Conservation (phyloP, 768 basidiomycete species). For the Collybia sordida region DNA sequence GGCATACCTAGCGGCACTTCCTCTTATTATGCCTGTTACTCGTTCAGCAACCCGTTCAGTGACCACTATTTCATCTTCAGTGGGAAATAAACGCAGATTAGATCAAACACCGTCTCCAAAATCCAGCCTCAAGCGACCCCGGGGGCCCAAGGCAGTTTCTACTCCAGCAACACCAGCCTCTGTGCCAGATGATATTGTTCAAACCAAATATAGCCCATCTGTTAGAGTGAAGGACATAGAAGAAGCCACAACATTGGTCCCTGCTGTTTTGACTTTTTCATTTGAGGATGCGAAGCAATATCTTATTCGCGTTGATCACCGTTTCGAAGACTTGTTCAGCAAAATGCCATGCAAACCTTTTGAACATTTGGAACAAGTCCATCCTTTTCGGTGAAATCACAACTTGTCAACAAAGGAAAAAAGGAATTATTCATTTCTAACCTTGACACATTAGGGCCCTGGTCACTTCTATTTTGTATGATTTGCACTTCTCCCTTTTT, state of each 20-base stretch:
- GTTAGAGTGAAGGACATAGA: neutral
- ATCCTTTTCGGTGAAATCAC: conserved; percentile 69
- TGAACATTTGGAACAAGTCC: conserved; percentile 69
- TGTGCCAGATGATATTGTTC: conserved; percentile 3
- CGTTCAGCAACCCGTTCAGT: conserved; percentile 26
- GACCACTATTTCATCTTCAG: conserved; percentile 4
- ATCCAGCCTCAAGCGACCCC: conserved; percentile 9
- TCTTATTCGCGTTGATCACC: conserved; percentile 61
- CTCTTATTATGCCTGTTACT: conserved; percentile 30
- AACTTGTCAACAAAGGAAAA: neutral
- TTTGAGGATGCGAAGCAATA: conserved; percentile 76
- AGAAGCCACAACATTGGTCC: conserved; percentile 44
- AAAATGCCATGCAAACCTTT: conserved; percentile 75
- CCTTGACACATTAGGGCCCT: conserved; percentile 50
- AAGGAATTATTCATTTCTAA: neutral
- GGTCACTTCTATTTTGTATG: conserved; percentile 71
- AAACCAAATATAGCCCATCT: conserved; percentile 4
- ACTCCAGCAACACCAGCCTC: neutral
- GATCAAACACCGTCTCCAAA: conserved; percentile 6
- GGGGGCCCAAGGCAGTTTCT: conserved; percentile 3
- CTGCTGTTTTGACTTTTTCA: conserved; percentile 73
- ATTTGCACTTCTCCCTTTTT: neutral
- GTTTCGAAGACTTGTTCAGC: conserved; percentile 70
- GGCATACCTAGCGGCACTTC: too few species aligned
- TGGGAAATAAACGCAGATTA: conserved; percentile 16